phyloP scores from a whole-genome alignment of 2,329 filamentous ascomycete species.

The Diaporthe longicolla region DNA sequence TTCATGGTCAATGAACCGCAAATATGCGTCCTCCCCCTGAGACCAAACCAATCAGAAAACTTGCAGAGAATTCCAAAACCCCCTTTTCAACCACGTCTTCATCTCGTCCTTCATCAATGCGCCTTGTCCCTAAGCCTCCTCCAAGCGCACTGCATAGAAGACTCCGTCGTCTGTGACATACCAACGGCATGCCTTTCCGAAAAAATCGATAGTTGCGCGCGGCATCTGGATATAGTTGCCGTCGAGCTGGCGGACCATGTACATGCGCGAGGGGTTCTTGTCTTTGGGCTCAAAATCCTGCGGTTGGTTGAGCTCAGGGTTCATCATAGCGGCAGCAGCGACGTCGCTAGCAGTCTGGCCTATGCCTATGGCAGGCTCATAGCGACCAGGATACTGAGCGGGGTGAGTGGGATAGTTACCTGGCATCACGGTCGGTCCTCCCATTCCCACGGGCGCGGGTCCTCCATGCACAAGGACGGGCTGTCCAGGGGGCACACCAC shows the following conservation, averaged over 20 bases:
- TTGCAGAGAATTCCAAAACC: constrained; percentile 1
- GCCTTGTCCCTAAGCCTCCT: constrained; percentile 43
- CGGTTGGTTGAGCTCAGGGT: constrained; percentile 67
- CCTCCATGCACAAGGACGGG: constrained; percentile 40
- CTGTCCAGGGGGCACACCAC: constrained; percentile 39
- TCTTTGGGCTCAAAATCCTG: constrained; percentile 76
- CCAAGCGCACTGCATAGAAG: constrained; percentile 73
- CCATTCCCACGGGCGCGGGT: constrained; percentile 41
- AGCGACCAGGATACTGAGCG: constrained; percentile 50
- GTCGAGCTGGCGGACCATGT: constrained; percentile 73
- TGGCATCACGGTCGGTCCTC: constrained; percentile 53
- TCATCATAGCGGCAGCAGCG: constrained; percentile 61
- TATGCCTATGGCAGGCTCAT: constrained; percentile 65
- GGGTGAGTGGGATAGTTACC: constrained; percentile 53
- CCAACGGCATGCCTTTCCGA: constrained; percentile 68
- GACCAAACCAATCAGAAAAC: not conserved
- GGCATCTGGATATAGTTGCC: constrained; percentile 72
- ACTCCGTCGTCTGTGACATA: constrained; percentile 69
- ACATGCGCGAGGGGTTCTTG: constrained; percentile 71
- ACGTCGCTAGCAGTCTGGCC: constrained; percentile 66
- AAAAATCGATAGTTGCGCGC: constrained; percentile 71
- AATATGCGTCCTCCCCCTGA: not conserved
- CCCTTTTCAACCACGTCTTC: not conserved
- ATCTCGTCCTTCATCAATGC: not conserved
- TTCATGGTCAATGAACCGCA: constrained; percentile 8